Conservation (phyloP, 1,139 yeast species). For the Yamadazyma jaroonii region DNA sequence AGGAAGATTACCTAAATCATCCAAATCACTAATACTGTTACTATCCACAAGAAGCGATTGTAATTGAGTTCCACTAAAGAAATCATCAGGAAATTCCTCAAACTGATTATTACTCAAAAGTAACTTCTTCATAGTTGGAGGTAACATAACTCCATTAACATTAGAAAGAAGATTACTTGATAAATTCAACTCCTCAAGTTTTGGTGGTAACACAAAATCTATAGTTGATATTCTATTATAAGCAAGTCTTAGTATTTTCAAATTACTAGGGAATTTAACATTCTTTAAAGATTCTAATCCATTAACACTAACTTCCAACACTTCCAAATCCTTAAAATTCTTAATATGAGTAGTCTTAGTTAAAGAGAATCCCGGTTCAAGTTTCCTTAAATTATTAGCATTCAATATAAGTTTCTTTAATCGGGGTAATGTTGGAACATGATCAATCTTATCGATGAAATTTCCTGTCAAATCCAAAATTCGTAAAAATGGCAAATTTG, state of each 20-base stretch:
- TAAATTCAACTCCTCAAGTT: conserved; percentile 16
- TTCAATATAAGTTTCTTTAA: conserved; percentile 15
- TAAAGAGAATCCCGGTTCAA: background rate
- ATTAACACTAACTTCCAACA: conserved; percentile 17
- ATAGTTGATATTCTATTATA: conserved; percentile 17
- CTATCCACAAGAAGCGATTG: conserved; percentile 17
- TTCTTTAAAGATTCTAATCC: conserved; percentile 15
- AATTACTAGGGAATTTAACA: conserved; percentile 14
- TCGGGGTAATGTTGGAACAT: conserved; percentile 14
- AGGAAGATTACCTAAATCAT: conserved; percentile 24
- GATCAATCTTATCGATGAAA: conserved; percentile 15
- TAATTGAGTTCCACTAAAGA: conserved; percentile 15
- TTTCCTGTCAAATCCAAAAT: conserved; percentile 21
- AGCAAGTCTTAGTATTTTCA: conserved; percentile 15
- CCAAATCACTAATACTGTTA: conserved; percentile 23
- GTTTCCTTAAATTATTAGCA: conserved; percentile 14
- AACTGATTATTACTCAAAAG: conserved; percentile 18
- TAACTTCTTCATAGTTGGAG: conserved; percentile 15
- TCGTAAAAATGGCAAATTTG: conserved; percentile 9
- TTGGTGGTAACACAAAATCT: conserved; percentile 14
- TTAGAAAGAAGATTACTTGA: conserved; percentile 16
- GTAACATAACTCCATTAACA: conserved; percentile 14
- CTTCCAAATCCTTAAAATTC: conserved; percentile 10
- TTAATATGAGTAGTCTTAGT: background rate
- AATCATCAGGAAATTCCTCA: conserved; percentile 13